Evolutionary conservation across 768 basidiomycete species (phyloP), one percentile per base, ranked within the genome.

Genomic region (Cystoderma amianthinum): DNA sequence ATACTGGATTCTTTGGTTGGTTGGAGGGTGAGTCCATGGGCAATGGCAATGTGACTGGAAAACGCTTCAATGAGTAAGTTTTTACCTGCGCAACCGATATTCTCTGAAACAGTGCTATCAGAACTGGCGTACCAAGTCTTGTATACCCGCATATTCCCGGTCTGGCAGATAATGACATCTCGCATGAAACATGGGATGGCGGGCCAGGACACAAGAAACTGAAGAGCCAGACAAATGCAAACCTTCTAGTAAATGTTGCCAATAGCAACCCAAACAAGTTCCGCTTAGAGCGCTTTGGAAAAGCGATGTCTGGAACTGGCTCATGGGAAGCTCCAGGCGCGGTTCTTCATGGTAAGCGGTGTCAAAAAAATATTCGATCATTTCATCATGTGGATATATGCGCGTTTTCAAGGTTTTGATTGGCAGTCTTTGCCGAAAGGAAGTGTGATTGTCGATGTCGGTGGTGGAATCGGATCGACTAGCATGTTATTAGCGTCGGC

Each of bases 271-370:
- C 60, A 33, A 77, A 76, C 49, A 61, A 64, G 16, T 76, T 71
- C 44, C 63, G 84, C 38, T 63, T 87, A 43, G 72, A 77, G 47
- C 65, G 85, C 24, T 88, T 88, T 50, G 85, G 82, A 21, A 78
- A 74, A 43, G 83, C 85, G 3, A 89, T 89, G 85, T 70, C 69
- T 4, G 83, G 81, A 15, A 82, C 84, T 4, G 72, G 68, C 19
- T 74, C 73, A 2, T 88, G 85, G 84, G 84, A 82, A 60, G 71
- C 64, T 2, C 79, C 79, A 12, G 74, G 74, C 13, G 78, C 75
- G 2, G 69, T 81, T 20, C 56, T 80, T 30, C 68, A 66, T 45
- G 76, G 80, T 76, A 41, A 15, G 66, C 37, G 20, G 3, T 34
- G 21, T 41, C 16, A 23, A 25, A 33, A 22, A 24, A 41, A 19